Conservation (phyloP, 768 basidiomycete species). For the Nevesoporus exiguus region DNA sequence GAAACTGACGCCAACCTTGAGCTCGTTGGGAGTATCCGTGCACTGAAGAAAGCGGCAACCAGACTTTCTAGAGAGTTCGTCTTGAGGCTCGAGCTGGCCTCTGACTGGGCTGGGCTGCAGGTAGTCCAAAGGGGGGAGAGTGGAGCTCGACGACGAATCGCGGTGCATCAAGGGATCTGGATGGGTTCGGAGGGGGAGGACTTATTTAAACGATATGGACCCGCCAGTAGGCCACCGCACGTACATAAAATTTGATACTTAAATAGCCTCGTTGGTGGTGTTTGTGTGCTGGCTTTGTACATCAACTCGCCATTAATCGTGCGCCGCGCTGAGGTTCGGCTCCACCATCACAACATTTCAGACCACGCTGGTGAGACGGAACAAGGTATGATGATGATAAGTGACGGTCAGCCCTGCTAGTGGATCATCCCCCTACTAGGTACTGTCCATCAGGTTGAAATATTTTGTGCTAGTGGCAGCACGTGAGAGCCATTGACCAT, state of each 20-base stretch:
- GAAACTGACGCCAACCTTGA: conserved; percentile 48
- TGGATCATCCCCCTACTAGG: too few relatives aligned
- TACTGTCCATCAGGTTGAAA: too few relatives aligned
- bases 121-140: conserved; percentile 45
- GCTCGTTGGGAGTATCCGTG: conserved; percentile 72
- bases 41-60: conserved; percentile 74
- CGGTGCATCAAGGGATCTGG: conserved; percentile 19
- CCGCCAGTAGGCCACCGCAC: conserved; percentile 14
- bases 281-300: conserved; percentile 30
- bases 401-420: too few relatives aligned
- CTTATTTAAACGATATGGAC: conserved; percentile 4
- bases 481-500: conserved; percentile 4
- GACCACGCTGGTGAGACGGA: too few relatives aligned
- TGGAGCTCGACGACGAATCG: conserved; percentile 24
- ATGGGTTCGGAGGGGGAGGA: conserved; percentile 3
- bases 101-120: conserved; percentile 63
- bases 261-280: conserved; percentile 1
- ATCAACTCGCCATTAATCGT: conserved; percentile 1
- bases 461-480: background rate
- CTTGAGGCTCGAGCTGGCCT: conserved; percentile 71
- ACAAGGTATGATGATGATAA: too few relatives aligned
- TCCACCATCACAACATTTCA: too few relatives aligned
- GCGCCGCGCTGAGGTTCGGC: background rate
- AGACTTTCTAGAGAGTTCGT: conserved; percentile 44
- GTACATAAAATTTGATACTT: conserved; percentile 5